phyloP scores from a whole-genome alignment of 2,329 filamentous ascomycete species.

The Penicillium sp. region DNA sequence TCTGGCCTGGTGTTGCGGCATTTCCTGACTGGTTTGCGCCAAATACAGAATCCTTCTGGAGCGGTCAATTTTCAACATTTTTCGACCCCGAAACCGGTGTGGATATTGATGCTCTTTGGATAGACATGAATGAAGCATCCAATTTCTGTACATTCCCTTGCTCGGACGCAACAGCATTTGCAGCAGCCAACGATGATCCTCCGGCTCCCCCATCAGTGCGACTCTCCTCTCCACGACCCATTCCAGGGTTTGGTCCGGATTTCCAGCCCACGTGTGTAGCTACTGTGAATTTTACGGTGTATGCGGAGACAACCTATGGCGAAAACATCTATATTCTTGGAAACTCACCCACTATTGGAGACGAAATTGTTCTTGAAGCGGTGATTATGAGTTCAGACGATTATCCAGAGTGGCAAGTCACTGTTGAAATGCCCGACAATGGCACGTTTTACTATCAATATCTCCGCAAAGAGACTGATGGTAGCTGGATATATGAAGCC shows the following conservation, averaged over 20 bases:
- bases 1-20: slow-evolving; percentile 71
- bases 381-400: slow-evolving; percentile 8
- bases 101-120: slow-evolving; percentile 75
- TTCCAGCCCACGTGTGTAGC: slow-evolving; percentile 56
- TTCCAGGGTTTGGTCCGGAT: slow-evolving; percentile 65
- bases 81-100: slow-evolving; percentile 63
- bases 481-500: slow-evolving; percentile 14
- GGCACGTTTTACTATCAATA: slow-evolving; percentile 16
- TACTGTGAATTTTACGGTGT: slow-evolving; percentile 2
- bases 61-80: slow-evolving; percentile 61
- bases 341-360: slow-evolving; percentile 8
- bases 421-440: slow-evolving; percentile 13
- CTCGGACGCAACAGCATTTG: slow-evolving; percentile 51
- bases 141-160: slow-evolving; percentile 57
- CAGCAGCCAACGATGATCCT: slow-evolving; percentile 41
- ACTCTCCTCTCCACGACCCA: slow-evolving; percentile 58
- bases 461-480: slow-evolving; percentile 9
- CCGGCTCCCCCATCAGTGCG: slow-evolving; percentile 62
- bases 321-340: slow-evolving; percentile 13
- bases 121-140: slow-evolving; percentile 63
- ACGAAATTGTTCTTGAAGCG: slow-evolving; percentile 1
- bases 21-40: slow-evolving; percentile 75
- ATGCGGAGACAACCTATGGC: slow-evolving; percentile 9
- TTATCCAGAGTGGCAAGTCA: slow-evolving; percentile 14
- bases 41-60: slow-evolving; percentile 65